Evolutionary conservation across 768 basidiomycete genomes (phyloP).

Genomic region (Termitomyces sp.): DNA sequence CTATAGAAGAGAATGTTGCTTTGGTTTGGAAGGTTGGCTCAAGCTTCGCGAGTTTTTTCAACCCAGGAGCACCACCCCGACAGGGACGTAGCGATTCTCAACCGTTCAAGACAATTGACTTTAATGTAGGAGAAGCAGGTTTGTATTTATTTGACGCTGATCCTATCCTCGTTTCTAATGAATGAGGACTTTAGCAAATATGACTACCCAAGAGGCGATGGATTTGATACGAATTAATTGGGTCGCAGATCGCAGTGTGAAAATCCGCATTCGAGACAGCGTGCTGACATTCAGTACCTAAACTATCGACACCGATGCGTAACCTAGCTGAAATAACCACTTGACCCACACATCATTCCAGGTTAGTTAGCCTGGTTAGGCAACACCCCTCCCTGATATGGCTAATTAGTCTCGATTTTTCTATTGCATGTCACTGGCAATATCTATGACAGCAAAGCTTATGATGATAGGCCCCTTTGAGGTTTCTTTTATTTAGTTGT

Average conservation of each 20-base stretch:
- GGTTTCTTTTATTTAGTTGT: too few relatives aligned
- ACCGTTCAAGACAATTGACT: constrained; percentile 86
- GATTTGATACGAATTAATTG: constrained; percentile 81
- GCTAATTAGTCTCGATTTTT: too few relatives aligned
- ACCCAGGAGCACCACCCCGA: constrained; percentile 85
- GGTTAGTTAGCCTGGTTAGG: too few relatives aligned
- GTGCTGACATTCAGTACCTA: constrained; percentile 81
- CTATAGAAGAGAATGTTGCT: constrained; percentile 78
- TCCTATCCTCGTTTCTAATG: not conserved
- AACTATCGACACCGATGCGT: not conserved
- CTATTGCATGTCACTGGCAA: too few relatives aligned
- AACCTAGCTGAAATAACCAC: not conserved
- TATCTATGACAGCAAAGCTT: too few relatives aligned
- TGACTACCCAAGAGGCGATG: constrained; percentile 55
- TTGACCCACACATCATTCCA: too few relatives aligned
- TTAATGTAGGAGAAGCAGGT: constrained; percentile 86
- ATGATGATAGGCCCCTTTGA: too few relatives aligned
- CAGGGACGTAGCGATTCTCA: constrained; percentile 81
- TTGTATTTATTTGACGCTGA: constrained; percentile 20
- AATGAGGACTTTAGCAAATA: constrained; percentile 27
- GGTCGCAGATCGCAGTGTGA: constrained; percentile 79
- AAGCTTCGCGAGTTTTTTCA: constrained; percentile 87
- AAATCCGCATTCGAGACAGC: constrained; percentile 77
- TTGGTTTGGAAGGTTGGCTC: constrained; percentile 96
- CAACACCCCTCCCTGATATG: not conserved